phyloP scores from a whole-genome alignment of 768 basidiomycete genomes.

The Leccinum aurantiacum region DNA sequence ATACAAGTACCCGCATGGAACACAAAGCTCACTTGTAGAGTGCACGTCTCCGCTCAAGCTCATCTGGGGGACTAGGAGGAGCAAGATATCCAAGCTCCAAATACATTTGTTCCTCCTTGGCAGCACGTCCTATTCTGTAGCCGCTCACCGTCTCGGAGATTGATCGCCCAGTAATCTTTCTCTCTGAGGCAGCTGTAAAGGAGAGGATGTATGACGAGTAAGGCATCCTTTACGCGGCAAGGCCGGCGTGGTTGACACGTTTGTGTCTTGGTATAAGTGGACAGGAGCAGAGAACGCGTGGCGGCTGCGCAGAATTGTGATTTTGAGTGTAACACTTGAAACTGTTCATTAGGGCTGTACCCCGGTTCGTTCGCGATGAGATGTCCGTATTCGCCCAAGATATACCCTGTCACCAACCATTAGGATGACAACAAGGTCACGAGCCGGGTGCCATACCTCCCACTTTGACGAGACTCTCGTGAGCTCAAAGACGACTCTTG shows the following conservation, averaged over 20 bases:
- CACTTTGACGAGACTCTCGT: conserved; percentile 94
- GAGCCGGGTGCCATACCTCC: conserved; percentile 58
- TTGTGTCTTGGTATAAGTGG: conserved; percentile 34
- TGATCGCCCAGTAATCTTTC: conserved; percentile 33
- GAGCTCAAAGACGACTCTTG: conserved; percentile 87
- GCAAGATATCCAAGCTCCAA: conserved; percentile 64
- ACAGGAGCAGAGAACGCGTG: conserved; percentile 88
- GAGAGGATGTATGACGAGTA: conserved; percentile 65
- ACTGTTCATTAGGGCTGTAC: conserved; percentile 92
- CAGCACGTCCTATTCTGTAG: conserved; percentile 46
- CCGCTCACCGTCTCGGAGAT: conserved; percentile 34
- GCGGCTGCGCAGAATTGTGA: conserved; percentile 92
- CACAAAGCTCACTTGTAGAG: conserved; percentile 66
- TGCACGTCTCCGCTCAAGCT: conserved; percentile 77
- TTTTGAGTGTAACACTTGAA: conserved; percentile 89
- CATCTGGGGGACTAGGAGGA: conserved; percentile 84
- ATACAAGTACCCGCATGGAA: not conserved
- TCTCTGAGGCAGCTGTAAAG: conserved; percentile 42
- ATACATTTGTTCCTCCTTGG: conserved; percentile 70
- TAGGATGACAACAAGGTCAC: conserved; percentile 6
- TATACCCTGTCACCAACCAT: conserved; percentile 66
- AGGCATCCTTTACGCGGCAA: conserved; percentile 52
- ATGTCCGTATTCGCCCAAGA: conserved; percentile 98
- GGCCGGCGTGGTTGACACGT: conserved; percentile 43
- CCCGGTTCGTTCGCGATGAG: conserved; percentile 94